A percentile compares a stretch with the other conserved stretches of the same genome.
Evolutionary conservation across 2,329 filamentous ascomycete species (phyloP).

Genomic region (Pseudohalonectria lignicola): DNA sequence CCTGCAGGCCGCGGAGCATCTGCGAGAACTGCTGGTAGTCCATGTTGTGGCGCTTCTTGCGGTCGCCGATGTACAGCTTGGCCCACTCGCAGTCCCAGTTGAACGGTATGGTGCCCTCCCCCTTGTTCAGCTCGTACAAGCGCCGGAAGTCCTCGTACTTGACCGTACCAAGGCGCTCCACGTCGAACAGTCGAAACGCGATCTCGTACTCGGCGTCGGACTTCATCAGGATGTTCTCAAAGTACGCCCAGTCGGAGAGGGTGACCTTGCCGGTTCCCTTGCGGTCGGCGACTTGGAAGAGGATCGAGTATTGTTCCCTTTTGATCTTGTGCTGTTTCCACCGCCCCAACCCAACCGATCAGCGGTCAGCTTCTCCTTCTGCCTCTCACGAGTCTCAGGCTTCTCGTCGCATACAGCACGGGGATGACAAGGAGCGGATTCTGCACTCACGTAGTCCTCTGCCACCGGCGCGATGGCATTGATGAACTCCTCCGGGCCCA

Average conservation of each 20-base stretch:
- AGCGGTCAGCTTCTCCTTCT: too few relatives aligned
- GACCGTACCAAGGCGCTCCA: conserved; percentile 71
- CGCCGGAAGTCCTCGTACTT: conserved; percentile 83
- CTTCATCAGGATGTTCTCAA: conserved; percentile 87
- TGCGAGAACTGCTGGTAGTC: conserved; percentile 96
- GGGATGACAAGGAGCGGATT: too few relatives aligned
- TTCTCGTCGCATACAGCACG: too few relatives aligned
- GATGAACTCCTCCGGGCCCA: conserved; percentile 81
- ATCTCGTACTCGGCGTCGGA: conserved; percentile 98
- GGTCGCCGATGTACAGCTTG: conserved; percentile 81
- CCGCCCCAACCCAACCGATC: too few relatives aligned
- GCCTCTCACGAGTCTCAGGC: too few relatives aligned
- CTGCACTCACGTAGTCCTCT: conserved; percentile 76
- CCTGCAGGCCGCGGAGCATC: conserved; percentile 92
- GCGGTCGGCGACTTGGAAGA: conserved; percentile 85
- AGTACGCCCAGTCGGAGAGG: conserved; percentile 80
- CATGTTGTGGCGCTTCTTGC: conserved; percentile 79
- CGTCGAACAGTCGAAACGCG: conserved; percentile 91
- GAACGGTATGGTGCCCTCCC: conserved; percentile 76
- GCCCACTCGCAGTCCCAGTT: conserved; percentile 98
- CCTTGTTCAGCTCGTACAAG: conserved; percentile 81
- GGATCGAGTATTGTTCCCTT: conserved; percentile 86
- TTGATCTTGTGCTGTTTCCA: conserved; percentile 98
- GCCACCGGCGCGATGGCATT: conserved; percentile 75
- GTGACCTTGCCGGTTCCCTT: conserved; percentile 61